Evolutionary conservation across 345 rosid genomes (phyloP), one percentile per base, ranked within the genome.

Genomic region (Cardamine resedifolia): DNA sequence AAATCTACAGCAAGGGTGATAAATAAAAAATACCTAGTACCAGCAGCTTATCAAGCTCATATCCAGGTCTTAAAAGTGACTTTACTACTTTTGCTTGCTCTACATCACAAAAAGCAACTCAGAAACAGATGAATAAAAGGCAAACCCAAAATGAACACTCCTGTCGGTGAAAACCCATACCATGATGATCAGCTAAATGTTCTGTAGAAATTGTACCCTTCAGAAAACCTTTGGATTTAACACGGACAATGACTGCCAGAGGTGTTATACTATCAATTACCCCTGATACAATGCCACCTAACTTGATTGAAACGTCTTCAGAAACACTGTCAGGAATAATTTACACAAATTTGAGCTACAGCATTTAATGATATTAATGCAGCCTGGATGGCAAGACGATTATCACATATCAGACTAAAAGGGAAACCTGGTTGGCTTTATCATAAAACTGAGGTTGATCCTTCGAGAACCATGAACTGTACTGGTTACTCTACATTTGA

Each of bases 141-240:
- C 62, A 64, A 28, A 65, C 23, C 19, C 33, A 19, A 66, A 52
- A 49, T 67, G 33, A 24, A 51, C 10, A 18, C 7, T 30, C 20
- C 6, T 30, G 45, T 6, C 23, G 15, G 58, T 74, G 75, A 70
- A 65, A 75, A 58, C 16, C 70, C 52, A 57, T 86, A 95, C 99
- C 99, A 79, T 84, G 90, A 79, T 86, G 96, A 80, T 95, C 99
- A 55, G 97, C 89, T 83, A 95, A 78, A 81, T 95, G 99, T 76
- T 91, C 96, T 58, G 80, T 69, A 53, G 85, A 67, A 71, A 95
- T 82, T 74, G 82, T 85, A 68, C 99, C 99, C 87, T 79, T 91
- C 65, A 82, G 71, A 78, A 80, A 64, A 66, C 81, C 83, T 74
- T 81, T 89, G 39, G 83, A 83, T 43, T 83, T 84, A 68, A 89